Percentiles rank a stretch among this genome's conserved stretches.
Conservation (phyloP, 208 protist species). For the Kentomonas sorsogonicus region DNA sequence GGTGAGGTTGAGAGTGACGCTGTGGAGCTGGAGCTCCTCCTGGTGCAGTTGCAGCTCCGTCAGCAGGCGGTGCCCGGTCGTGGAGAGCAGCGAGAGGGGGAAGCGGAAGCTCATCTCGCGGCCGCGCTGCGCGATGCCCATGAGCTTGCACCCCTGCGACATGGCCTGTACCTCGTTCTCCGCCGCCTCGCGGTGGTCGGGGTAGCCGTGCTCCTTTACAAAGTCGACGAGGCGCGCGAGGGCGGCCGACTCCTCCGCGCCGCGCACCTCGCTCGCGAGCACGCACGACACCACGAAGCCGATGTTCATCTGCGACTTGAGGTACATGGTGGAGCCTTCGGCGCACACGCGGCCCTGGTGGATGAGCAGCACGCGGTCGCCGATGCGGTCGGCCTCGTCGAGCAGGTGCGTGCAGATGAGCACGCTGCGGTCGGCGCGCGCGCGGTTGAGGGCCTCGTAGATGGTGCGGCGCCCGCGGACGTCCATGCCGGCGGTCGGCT, state of each 20-base stretch:
- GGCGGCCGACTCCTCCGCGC: constrained; percentile 32
- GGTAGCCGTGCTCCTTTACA: constrained; percentile 44
- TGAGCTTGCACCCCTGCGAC: constrained; percentile 23
- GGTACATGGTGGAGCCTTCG: constrained; percentile 63
- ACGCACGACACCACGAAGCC: constrained; percentile 76
- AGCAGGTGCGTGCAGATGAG: constrained; percentile 90
- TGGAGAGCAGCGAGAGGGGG: constrained; percentile 42
- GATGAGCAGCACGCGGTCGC: constrained; percentile 92
- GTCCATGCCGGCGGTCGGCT: constrained; percentile 91
- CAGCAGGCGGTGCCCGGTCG: constrained; percentile 42
- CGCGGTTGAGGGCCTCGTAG: constrained; percentile 60
- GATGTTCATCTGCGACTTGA: constrained; percentile 70
- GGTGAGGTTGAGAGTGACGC: constrained; percentile 58
- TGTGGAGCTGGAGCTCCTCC: constrained; percentile 37
- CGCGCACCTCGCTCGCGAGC: constrained; percentile 32
- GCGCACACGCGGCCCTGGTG: constrained; percentile 56
- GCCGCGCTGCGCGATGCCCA: constrained; percentile 62
- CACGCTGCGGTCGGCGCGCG: constrained; percentile 43
- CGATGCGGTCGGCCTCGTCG: constrained; percentile 96
- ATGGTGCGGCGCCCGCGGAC: constrained; percentile 56
- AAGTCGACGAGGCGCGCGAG: constrained; percentile 41
- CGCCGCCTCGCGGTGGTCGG: constrained; percentile 8
- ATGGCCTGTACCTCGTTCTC: constrained; percentile 16
- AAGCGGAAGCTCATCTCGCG: constrained; percentile 70
- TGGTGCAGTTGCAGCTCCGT: constrained; percentile 28